A percentile compares a stretch with the other conserved stretches of the same genome.
Conservation (phyloP, 768 basidiomycete species). For the Galerina sulciceps region DNA sequence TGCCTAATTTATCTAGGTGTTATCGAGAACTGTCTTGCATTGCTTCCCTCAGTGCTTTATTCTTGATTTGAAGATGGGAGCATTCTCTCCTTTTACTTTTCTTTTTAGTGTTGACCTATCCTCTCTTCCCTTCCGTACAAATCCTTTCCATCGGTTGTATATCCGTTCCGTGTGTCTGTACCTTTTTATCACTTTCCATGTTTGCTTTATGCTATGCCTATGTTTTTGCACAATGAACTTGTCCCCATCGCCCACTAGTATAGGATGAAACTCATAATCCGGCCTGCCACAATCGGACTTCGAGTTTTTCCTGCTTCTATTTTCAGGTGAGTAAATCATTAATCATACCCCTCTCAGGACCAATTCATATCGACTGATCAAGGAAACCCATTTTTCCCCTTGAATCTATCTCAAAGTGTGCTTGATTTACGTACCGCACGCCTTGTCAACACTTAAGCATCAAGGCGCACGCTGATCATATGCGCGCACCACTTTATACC, state of each 20-base stretch:
- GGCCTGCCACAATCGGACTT: too few species aligned
- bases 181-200: conserved; percentile 9
- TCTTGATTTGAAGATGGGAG: conserved; percentile 1
- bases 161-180: conserved; percentile 1
- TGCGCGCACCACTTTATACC: too few species aligned
- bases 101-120: neutral
- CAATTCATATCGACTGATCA: conserved; percentile 4
- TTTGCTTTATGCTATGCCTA: neutral
- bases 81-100: neutral
- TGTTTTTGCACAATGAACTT: neutral
- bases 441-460: neutral
- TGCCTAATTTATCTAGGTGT: conserved; percentile 16
- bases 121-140: neutral
- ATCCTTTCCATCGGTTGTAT: conserved; percentile 2
- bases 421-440: conserved; percentile 7
- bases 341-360: too few species aligned
- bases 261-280: too few species aligned
- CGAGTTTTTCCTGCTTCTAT: too few species aligned
- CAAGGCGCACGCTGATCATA: too few species aligned
- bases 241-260: neutral
- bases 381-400: neutral
- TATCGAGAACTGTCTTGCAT: neutral
- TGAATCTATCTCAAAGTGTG: conserved; percentile 14
- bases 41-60: neutral
- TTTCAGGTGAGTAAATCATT: neutral